These are phyloP conservation scores for Posidonia australis DNA, from an alignment of 106 monocot species.

Conservation along the genomic window DNA sequence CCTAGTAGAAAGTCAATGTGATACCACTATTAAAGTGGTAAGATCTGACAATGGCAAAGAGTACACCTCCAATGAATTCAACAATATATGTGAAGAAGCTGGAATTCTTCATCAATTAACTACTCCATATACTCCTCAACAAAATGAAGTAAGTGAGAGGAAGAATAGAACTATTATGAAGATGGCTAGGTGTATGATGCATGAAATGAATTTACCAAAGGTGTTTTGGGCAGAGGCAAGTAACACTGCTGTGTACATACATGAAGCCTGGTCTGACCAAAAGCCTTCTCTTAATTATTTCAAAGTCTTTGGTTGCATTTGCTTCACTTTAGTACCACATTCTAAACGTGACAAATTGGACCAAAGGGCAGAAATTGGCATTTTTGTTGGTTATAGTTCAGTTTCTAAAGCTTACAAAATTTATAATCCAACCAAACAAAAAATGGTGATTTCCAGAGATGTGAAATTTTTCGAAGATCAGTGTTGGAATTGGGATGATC, in stretches of 20 bases:
- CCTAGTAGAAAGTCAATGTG: neutral
- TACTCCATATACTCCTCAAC: neutral
- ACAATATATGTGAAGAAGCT: neutral
- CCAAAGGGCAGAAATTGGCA: no score
- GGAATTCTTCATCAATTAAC: neutral
- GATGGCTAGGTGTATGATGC: neutral
- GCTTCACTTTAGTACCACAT: no score
- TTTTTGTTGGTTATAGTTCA: no score
- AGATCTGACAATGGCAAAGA: neutral
- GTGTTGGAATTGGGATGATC: no score
- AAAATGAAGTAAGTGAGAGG: neutral
- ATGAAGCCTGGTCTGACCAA: no score
- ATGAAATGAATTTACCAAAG: neutral
- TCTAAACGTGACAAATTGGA: no score
- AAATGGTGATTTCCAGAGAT: no score
- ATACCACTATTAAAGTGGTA: neutral
- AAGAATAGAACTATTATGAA: neutral
- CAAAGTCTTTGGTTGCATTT: no score
- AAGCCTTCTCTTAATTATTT: no score
- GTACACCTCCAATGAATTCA: neutral
- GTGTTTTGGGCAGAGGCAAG: neutral
- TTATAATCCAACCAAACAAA: no score
- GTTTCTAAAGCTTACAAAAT: no score
- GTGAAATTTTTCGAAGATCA: no score
- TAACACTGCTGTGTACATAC: neutral